These are phyloP conservation scores for Boechera stricta DNA, from an alignment of 345 rosid genomes.

Conservation along the genomic window DNA sequence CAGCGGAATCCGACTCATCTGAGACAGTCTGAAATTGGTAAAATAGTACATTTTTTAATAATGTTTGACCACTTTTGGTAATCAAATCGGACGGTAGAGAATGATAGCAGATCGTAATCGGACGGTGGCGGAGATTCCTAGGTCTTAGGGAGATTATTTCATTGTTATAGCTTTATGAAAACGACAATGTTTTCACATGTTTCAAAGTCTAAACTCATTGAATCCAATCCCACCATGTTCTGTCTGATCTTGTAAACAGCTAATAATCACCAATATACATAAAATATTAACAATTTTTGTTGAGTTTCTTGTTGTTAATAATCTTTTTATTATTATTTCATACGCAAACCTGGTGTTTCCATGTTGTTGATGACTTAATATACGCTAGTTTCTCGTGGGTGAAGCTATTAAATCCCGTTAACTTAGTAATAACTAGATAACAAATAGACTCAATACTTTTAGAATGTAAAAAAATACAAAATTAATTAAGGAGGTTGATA, in stretches of 20 bases:
- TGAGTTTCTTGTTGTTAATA: neutral
- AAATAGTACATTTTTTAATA: conserved; percentile 29
- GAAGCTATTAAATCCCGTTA: neutral
- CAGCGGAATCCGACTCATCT: conserved; percentile 17
- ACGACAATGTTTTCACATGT: conserved; percentile 39
- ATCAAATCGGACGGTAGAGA: conserved; percentile 26
- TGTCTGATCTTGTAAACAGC: conserved; percentile 11
- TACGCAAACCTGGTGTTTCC: conserved; percentile 9
- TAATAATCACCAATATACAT: neutral
- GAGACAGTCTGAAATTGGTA: conserved; percentile 11
- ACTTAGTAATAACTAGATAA: neutral
- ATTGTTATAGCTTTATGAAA: conserved; percentile 2
- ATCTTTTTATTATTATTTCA: too few species aligned
- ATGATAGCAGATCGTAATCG: conserved; percentile 23
- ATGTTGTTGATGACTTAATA: conserved; percentile 9
- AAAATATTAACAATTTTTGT: too few species aligned
- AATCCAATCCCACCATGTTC: conserved; percentile 32
- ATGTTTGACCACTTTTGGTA: conserved; percentile 26
- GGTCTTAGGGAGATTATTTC: conserved; percentile 22
- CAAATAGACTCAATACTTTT: neutral
- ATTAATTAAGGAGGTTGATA: conserved; percentile 1
- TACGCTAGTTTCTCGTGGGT: neutral
- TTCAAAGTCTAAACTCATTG: conserved; percentile 10
- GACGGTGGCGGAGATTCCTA: conserved; percentile 6
- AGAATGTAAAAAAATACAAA: neutral